Evolutionary conservation across 768 basidiomycete species (phyloP).

Genomic region (Xerocomellus chrysenteron): DNA sequence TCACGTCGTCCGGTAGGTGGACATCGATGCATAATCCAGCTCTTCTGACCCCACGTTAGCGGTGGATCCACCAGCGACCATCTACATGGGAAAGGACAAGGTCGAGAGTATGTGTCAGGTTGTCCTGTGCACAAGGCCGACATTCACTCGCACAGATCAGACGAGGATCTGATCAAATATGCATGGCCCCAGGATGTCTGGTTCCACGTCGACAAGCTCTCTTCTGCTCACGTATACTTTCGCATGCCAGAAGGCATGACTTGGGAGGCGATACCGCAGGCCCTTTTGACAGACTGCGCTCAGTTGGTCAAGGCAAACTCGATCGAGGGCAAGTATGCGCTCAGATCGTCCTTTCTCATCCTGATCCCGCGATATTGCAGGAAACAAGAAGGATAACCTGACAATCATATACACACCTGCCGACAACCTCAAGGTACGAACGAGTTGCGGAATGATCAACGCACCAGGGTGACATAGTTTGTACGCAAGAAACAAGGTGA

Average conservation of each 20-base stretch:
- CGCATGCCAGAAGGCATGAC: conserved; percentile 77
- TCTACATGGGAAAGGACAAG: conserved; percentile 98
- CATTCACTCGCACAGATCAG: conserved; percentile 44
- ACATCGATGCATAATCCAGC: neutral
- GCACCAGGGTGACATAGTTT: neutral
- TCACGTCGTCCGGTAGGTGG: conserved; percentile 49
- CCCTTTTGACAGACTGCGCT: conserved; percentile 79
- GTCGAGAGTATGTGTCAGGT: conserved; percentile 70
- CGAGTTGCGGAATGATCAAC: neutral
- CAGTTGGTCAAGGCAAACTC: conserved; percentile 98
- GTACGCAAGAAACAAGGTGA: conserved; percentile 85
- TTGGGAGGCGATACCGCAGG: conserved; percentile 87
- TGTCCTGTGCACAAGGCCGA: neutral
- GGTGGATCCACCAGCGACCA: conserved; percentile 57
- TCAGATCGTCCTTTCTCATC: neutral
- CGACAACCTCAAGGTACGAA: conserved; percentile 81
- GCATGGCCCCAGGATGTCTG: conserved; percentile 86
- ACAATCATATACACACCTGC: conserved; percentile 94
- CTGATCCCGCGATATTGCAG: conserved; percentile 39
- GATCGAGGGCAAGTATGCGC: conserved; percentile 64
- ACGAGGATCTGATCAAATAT: conserved; percentile 94
- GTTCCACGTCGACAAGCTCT: conserved; percentile 99
- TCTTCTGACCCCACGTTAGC: conserved; percentile 36
- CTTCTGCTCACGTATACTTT: conserved; percentile 96
- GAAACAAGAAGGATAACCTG: conserved; percentile 93